These are phyloP conservation scores for Aureobasidium sp. DNA, from an alignment of 2,329 filamentous ascomycete species.

Conservation along the genomic window DNA sequence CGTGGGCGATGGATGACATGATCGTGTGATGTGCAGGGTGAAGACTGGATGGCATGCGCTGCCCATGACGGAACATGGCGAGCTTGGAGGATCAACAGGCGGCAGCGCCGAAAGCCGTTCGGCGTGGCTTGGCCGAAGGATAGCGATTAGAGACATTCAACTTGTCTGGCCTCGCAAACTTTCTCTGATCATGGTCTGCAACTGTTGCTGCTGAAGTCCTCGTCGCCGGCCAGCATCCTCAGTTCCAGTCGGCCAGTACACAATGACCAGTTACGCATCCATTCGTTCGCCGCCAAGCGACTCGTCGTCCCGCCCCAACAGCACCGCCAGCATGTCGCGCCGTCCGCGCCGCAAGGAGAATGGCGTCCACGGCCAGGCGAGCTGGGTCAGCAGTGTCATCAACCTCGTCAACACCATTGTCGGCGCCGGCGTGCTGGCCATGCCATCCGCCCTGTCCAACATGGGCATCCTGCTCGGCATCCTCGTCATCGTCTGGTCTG, in stretches of 20 bases:
- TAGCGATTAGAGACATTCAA: not conserved
- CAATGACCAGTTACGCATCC: slow-evolving; percentile 43
- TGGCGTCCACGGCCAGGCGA: slow-evolving; percentile 65
- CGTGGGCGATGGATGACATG: slow-evolving; percentile 5
- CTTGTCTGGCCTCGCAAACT: not conserved
- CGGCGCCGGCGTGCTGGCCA: slow-evolving; percentile 85
- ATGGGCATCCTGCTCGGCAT: slow-evolving; percentile 87
- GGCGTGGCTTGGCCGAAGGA: slow-evolving; percentile 8
- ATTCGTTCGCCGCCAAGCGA: slow-evolving; percentile 35
- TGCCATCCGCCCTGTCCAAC: slow-evolving; percentile 92
- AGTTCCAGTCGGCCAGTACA: slow-evolving; percentile 14
- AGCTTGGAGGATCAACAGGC: not conserved
- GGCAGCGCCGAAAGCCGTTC: not conserved
- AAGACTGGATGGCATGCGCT: not conserved
- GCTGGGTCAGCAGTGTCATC: slow-evolving; percentile 84
- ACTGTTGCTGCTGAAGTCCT: not conserved
- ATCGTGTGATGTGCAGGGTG: not conserved
- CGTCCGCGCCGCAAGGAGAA: slow-evolving; percentile 61
- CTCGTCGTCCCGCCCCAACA: slow-evolving; percentile 32
- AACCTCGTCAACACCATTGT: slow-evolving; percentile 97
- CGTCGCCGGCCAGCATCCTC: slow-evolving; percentile 2
- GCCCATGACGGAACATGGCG: not conserved
- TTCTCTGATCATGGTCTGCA: not conserved
- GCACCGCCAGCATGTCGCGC: slow-evolving; percentile 35
- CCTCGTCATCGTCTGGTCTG: slow-evolving; percentile 85